Conservation (phyloP, 805 yeast genomes). For the Candida rishiriensis region DNA sequence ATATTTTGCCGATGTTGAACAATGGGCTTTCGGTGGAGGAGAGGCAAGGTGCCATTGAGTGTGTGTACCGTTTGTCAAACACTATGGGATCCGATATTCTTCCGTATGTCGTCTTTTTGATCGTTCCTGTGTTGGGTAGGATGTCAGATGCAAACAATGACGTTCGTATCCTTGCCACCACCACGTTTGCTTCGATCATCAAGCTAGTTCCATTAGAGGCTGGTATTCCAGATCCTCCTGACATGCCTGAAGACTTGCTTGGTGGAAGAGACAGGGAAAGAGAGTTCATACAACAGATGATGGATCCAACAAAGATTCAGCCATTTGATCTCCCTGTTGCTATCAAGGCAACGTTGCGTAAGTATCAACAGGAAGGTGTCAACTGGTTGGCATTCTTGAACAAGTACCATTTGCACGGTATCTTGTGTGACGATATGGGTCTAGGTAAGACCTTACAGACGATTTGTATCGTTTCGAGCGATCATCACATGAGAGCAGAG, state of each 20-base stretch:
- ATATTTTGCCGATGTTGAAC: slow-evolving; percentile 72
- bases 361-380: slow-evolving; percentile 97
- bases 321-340: slow-evolving; percentile 87
- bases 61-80: slow-evolving; percentile 76
- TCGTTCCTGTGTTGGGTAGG: slow-evolving; percentile 94
- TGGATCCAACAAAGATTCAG: slow-evolving; percentile 89
- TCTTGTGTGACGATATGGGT: slow-evolving; percentile 99
- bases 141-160: slow-evolving; percentile 95
- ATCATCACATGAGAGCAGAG: slow-evolving; percentile 80
- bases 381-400: slow-evolving; percentile 96
- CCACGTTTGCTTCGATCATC: slow-evolving; percentile 93
- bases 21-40: slow-evolving; percentile 66
- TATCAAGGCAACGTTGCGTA: slow-evolving; percentile 86
- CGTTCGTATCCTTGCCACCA: slow-evolving; percentile 86
- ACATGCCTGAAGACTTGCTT: slow-evolving; percentile 77
- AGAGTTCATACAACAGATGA: slow-evolving; percentile 93
- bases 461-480: slow-evolving; percentile 94
- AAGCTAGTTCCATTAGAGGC: slow-evolving; percentile 95
- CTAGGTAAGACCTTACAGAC: slow-evolving; percentile 96
- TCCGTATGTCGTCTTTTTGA: slow-evolving; percentile 91
- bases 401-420: slow-evolving; percentile 93
- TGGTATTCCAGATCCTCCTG: slow-evolving; percentile 93
- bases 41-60: slow-evolving; percentile 93
- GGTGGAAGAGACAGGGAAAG: slow-evolving; percentile 92
- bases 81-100: slow-evolving; percentile 85